Evolutionary conservation across 169 alveolate genomes (phyloP).

Genomic region (Plasmodium vinckei): DNA sequence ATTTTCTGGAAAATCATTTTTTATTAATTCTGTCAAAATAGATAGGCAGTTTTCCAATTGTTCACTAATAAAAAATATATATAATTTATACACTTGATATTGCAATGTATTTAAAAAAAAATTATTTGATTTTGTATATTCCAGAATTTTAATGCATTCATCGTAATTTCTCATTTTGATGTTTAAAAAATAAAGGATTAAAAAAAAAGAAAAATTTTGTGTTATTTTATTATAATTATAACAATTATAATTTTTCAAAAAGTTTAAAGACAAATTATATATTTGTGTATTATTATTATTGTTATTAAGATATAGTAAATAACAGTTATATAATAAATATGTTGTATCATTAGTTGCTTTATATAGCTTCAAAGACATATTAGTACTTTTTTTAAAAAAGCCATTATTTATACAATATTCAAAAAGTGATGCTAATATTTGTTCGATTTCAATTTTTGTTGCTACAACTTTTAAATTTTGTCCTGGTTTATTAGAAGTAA

Average conservation of each 20-base stretch:
- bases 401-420: slow-evolving; percentile 41
- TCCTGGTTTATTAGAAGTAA: too few species aligned
- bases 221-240: slow-evolving; percentile 29
- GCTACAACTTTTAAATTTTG: background rate
- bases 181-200: slow-evolving; percentile 36
- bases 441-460: slow-evolving; percentile 11
- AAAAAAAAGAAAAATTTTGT: slow-evolving; percentile 59
- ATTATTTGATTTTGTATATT: slow-evolving; percentile 41
- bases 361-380: slow-evolving; percentile 38
- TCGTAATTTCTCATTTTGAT: slow-evolving; percentile 60
- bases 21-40: slow-evolving; percentile 10
- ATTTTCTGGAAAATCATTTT: slow-evolving; percentile 41
- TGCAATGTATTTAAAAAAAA: slow-evolving; percentile 49
- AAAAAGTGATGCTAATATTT: slow-evolving; percentile 24
- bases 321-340: slow-evolving; percentile 37
- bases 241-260: slow-evolving; percentile 49
- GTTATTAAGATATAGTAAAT: slow-evolving; percentile 40
- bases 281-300: slow-evolving; percentile 21
- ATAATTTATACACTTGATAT: slow-evolving; percentile 35
- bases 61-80: slow-evolving; percentile 22
- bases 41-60: slow-evolving; percentile 8
- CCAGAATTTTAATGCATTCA: slow-evolving; percentile 39
- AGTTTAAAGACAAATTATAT: slow-evolving; percentile 42
- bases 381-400: slow-evolving; percentile 61
- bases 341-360: slow-evolving; percentile 37